Evolutionary conservation across 352 stramenopile species (phyloP).

Genomic region (Globisporangium emineosum): DNA sequence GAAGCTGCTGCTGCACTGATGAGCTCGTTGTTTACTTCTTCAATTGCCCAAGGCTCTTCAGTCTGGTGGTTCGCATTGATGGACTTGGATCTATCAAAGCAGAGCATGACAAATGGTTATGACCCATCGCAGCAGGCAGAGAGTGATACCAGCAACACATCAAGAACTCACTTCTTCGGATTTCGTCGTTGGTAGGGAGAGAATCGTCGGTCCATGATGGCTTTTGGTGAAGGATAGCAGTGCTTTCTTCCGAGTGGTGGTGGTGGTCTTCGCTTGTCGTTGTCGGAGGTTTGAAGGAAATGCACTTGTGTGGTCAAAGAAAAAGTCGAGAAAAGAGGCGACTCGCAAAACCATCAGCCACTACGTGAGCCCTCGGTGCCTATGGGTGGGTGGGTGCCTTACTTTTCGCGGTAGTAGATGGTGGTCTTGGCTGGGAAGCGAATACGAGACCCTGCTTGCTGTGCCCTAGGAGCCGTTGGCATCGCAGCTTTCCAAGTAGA

Average conservation of each 20-base stretch:
- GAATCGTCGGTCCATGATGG: conserved; percentile 20
- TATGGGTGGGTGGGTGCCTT: not conserved
- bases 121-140: not conserved
- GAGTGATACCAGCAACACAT: not conserved
- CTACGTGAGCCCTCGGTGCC: not conserved
- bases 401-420: not conserved
- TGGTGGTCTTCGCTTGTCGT: not conserved
- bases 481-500: conserved; percentile 1
- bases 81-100: not conserved
- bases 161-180: conserved; percentile 13
- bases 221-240: not conserved
- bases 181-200: conserved; percentile 14
- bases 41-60: conserved; percentile 12
- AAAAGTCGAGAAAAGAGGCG: conserved; percentile 18
- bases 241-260: conserved; percentile 1
- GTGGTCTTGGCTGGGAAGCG: conserved; percentile 8
- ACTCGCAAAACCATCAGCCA: conserved; percentile 3
- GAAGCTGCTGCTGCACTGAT: not conserved
- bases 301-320: conserved; percentile 15
- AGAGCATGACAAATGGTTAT: not conserved
- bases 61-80: conserved; percentile 3
- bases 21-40: conserved; percentile 7
- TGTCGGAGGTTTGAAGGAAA: conserved; percentile 18
- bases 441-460: not conserved
- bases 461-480: conserved; percentile 6